Conservation (phyloP, 2,329 filamentous ascomycete species). For the Pestalotiopsis sp. region DNA sequence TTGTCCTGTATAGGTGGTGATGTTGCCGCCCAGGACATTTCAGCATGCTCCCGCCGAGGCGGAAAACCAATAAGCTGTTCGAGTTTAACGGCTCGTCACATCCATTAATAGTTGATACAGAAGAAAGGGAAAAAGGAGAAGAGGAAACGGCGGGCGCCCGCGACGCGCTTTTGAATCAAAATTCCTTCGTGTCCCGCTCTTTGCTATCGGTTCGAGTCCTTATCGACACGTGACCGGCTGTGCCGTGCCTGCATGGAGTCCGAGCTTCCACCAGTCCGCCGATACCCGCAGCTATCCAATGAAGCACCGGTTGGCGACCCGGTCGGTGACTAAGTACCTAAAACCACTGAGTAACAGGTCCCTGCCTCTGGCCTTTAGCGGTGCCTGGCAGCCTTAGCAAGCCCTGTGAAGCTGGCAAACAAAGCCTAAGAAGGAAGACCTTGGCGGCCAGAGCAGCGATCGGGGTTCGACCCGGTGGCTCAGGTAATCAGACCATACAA, state of each 20-base stretch:
- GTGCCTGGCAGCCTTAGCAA: not conserved
- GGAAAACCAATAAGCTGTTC: slow-evolving; percentile 54
- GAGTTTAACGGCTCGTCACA: slow-evolving; percentile 69
- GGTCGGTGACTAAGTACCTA: not conserved
- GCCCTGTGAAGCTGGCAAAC: not conserved
- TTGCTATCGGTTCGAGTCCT: slow-evolving; percentile 1
- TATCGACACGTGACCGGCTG: slow-evolving; percentile 16
- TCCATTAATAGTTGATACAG: slow-evolving; percentile 78
- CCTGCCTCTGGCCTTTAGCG: not conserved
- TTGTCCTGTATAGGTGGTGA: slow-evolving; percentile 68
- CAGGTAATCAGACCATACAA: not conserved
- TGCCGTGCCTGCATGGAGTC: not conserved
- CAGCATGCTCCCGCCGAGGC: slow-evolving; percentile 61
- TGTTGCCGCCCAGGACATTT: slow-evolving; percentile 63
- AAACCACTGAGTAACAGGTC: not conserved
- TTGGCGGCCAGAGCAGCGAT: not conserved
- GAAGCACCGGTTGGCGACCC: not conserved
- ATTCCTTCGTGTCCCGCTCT: not conserved
- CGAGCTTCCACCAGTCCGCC: not conserved
- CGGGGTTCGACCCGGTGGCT: not conserved
- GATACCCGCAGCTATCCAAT: not conserved
- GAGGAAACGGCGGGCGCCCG: slow-evolving; percentile 12
- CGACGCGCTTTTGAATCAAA: not conserved
- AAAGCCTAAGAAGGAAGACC: not conserved
- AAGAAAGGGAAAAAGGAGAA: slow-evolving; percentile 42